Evolutionary conservation across 2,329 filamentous ascomycete species (phyloP), one percentile per base, ranked within the genome.

Genomic region (Magnaporthiopsis incrustans): DNA sequence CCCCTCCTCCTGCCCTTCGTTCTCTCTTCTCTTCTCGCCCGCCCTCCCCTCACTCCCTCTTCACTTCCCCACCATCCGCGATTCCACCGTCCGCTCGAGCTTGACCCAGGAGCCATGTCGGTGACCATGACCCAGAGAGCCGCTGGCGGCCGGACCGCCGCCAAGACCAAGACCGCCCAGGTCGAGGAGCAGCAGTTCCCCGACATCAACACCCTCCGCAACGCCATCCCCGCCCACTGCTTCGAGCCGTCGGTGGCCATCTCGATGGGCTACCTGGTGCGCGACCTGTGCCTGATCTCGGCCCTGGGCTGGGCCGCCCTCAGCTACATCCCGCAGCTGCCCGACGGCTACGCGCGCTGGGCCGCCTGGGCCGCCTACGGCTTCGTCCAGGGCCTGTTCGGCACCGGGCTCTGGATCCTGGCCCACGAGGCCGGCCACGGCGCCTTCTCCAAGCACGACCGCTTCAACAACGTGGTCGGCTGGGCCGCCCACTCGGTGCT

Each of bases 391-490:
- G 87, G 88, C 62, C 81, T 88, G 33, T 76, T 89, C 68, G 85
- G 85, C 72, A 89, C 86, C 3, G 88, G 88, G 4, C 76, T 90
- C 69, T 90, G 88, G 88, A 87, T 89, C 68, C 77, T 90, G 57
- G 87, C 84, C 22, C 88, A 91, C 72, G 88, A 91, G 73, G 88
- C 85, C 73, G 88, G 88, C 62, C 88, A 91, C 73, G 84, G 85
- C 25, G 86, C 87, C 60, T 88, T 90, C 73, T 88, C 85, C n/a
- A 73, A 76, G 27, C 79, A 83, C 73, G 76, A 76, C 60, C 72
- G 69, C 38, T 71, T 89, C 67, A 90, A 90, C 73, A 81, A 88
- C 70, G 35, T 90, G 32, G 92, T 95, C 65, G 94, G 94, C 72
- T 97, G 91, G 91, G 77, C 97, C 75, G 86, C 91, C 33, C 73